Percentiles rank a stretch among this genome's conserved stretches.
These are phyloP conservation scores for Penicillium decumbens DNA, from an alignment of 2,329 filamentous ascomycete genomes.

Conservation along the genomic window DNA sequence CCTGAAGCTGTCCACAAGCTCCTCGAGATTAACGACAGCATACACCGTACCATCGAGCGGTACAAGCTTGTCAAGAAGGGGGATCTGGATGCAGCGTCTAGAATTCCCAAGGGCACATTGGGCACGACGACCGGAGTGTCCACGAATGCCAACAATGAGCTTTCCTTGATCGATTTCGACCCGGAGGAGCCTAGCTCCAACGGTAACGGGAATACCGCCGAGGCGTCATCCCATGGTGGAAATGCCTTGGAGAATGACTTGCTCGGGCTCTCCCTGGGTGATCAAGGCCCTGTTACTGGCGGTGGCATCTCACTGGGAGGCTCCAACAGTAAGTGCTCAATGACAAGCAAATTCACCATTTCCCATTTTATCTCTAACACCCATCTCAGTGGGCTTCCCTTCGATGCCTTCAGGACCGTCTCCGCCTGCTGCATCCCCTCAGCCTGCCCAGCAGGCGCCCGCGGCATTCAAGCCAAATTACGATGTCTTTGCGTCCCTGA, in stretches of 20 bases:
- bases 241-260: slow-evolving; percentile 83
- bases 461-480: slow-evolving; percentile 51
- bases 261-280: slow-evolving; percentile 77
- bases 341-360: not conserved
- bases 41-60: slow-evolving; percentile 90
- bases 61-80: slow-evolving; percentile 97
- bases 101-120: slow-evolving; percentile 75
- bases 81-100: slow-evolving; percentile 75
- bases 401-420: slow-evolving; percentile 24
- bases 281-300: slow-evolving; percentile 64
- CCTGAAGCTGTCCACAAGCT: slow-evolving; percentile 92
- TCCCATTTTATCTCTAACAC: not conserved
- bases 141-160: slow-evolving; percentile 67
- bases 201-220: slow-evolving; percentile 36
- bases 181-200: slow-evolving; percentile 51
- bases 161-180: slow-evolving; percentile 89
- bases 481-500: slow-evolving; percentile 54
- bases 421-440: slow-evolving; percentile 19
- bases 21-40: slow-evolving; percentile 97
- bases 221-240: slow-evolving; percentile 46
- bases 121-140: slow-evolving; percentile 61
- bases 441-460: slow-evolving; percentile 40
- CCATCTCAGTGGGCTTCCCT: slow-evolving; percentile 36
- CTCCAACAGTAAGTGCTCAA: slow-evolving; percentile 44
- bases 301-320: slow-evolving; percentile 82